Percentiles rank a stretch among this genome's conserved stretches.
Conservation (phyloP, 805 yeast genomes). For the Komagataella kurtzmanii region DNA sequence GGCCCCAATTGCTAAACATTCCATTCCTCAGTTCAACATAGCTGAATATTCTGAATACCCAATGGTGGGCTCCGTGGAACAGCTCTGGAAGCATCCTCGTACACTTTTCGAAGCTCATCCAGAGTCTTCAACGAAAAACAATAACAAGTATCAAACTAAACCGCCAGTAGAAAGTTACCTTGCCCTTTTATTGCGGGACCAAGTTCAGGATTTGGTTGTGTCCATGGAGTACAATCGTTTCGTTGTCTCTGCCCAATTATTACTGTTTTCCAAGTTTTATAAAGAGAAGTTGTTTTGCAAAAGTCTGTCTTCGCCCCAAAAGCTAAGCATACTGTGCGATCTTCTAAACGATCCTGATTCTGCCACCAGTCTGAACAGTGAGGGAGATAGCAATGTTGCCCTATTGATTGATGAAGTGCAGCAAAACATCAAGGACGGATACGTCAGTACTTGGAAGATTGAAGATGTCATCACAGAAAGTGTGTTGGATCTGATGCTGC, state of each 20-base stretch:
- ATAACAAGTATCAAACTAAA: slow-evolving; percentile 51
- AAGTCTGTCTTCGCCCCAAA: slow-evolving; percentile 70
- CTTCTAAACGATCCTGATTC: slow-evolving; percentile 25
- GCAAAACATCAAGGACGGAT: slow-evolving; percentile 23
- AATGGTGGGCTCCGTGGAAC: slow-evolving; percentile 38
- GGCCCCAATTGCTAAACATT: slow-evolving; percentile 12
- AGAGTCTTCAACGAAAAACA: slow-evolving; percentile 17
- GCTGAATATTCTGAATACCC: slow-evolving; percentile 23
- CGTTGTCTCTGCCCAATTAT: slow-evolving; percentile 74
- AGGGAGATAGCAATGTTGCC: slow-evolving; percentile 11
- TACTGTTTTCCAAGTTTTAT: slow-evolving; percentile 63
- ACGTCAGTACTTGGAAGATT: slow-evolving; percentile 67
- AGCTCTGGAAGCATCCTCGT: slow-evolving; percentile 56
- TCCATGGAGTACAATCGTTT: slow-evolving; percentile 81
- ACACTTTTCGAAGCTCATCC: slow-evolving; percentile 47
- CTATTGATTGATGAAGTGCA: slow-evolving; percentile 21
- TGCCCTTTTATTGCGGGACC: slow-evolving; percentile 60
- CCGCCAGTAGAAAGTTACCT: slow-evolving; percentile 38
- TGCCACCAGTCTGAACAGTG: slow-evolving; percentile 10
- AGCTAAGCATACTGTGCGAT: slow-evolving; percentile 28
- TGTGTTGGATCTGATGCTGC: slow-evolving; percentile 63
- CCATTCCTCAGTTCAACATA: slow-evolving; percentile 12
- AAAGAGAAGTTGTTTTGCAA: slow-evolving; percentile 49
- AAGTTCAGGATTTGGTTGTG: slow-evolving; percentile 60
- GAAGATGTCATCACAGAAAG: slow-evolving; percentile 85